A percentile compares a stretch with the other conserved stretches of the same genome.
phyloP scores from a whole-genome alignment of 352 stramenopile species.

The Phytopythium kandeliae region DNA sequence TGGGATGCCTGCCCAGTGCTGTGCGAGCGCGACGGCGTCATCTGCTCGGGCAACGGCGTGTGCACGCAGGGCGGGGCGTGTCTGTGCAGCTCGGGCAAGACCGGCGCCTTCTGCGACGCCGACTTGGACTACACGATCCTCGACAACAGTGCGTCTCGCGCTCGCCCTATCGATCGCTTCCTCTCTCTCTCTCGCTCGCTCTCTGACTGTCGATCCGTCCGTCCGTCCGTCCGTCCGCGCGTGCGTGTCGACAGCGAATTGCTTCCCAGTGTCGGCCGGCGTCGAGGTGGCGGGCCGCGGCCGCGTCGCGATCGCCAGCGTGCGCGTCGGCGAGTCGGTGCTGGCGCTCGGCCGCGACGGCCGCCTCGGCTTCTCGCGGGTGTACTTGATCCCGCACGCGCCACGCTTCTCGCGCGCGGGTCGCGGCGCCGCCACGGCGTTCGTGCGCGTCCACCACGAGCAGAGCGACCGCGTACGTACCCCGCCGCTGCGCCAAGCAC shows the following conservation, averaged over 20 bases:
- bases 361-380: constrained; percentile 29
- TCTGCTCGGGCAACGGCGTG: constrained; percentile 59
- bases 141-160: constrained; percentile 29
- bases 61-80: constrained; percentile 66
- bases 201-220: no score
- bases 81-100: constrained; percentile 53
- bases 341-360: constrained; percentile 38
- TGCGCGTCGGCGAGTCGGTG: constrained; percentile 47
- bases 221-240: no score
- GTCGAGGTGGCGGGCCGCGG: constrained; percentile 22
- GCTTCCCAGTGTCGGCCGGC: constrained; percentile 46
- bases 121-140: constrained; percentile 45
- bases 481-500: neutral
- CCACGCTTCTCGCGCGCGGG: no score
- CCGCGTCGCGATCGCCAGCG: constrained; percentile 12
- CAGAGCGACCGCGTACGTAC: constrained; percentile 3
- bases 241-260: constrained; percentile 29
- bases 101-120: constrained; percentile 46
- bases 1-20: constrained; percentile 32
- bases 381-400: constrained; percentile 66
- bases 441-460: constrained; percentile 32
- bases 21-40: constrained; percentile 60
- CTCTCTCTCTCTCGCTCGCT: no score
- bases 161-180: no score
- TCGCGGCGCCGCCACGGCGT: constrained; percentile 11